Evolutionary conservation across 2,329 filamentous ascomycete genomes (phyloP).

Genomic region (Verticillium dahliae): DNA sequence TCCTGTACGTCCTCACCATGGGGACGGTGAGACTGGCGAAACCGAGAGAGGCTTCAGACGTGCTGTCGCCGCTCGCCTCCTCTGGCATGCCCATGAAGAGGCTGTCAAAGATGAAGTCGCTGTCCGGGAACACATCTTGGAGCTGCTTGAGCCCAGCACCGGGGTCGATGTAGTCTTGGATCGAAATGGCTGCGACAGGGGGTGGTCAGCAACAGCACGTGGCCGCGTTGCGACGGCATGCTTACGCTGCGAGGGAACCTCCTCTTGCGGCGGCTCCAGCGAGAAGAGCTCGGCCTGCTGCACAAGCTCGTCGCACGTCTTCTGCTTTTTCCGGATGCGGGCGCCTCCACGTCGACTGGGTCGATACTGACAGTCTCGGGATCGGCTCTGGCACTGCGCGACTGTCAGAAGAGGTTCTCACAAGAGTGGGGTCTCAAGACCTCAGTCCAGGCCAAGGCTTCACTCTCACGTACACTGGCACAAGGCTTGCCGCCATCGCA

Average conservation of each 20-base stretch:
- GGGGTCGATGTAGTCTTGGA: conserved; percentile 36
- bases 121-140: conserved; percentile 37
- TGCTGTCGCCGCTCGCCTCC: conserved; percentile 11
- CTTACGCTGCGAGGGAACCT: conserved; percentile 23
- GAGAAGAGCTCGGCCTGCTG: conserved; percentile 4
- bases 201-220: conserved; percentile 1
- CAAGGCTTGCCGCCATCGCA: conserved; percentile 39
- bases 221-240: neutral
- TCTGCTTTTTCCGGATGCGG: conserved; percentile 31
- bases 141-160: conserved; percentile 40
- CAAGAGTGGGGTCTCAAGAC: neutral
- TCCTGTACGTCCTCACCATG: conserved; percentile 34
- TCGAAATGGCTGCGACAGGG: conserved; percentile 19
- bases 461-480: conserved; percentile 28
- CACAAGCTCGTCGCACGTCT: conserved; percentile 11
- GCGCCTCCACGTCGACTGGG: conserved; percentile 36
- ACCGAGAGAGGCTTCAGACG: conserved; percentile 9
- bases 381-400: conserved; percentile 28
- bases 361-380: conserved; percentile 34
- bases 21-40: conserved; percentile 15
- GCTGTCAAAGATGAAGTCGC: conserved; percentile 40
- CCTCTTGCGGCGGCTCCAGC: conserved; percentile 9
- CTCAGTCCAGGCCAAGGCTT: no score
- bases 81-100: conserved; percentile 22
- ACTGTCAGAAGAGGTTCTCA: conserved; percentile 8